Conservation (phyloP, 441 rosid species). For the Mallotus repandus region DNA sequence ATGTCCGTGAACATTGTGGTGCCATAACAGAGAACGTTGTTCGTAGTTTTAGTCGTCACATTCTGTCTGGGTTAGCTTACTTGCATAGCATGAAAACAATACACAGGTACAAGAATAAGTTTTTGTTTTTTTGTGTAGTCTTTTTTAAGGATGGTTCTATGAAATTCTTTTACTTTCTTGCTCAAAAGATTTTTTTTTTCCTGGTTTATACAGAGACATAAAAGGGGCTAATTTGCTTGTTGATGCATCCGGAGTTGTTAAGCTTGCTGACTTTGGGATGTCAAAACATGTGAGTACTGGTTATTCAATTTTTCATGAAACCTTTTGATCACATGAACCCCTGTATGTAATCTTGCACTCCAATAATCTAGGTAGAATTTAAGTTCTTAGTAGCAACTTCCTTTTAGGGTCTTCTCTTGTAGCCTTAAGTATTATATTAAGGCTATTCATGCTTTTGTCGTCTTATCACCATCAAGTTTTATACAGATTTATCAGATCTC, state of each 20-base stretch:
- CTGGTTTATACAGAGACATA: constrained; percentile 63
- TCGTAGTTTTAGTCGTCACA: constrained; percentile 92
- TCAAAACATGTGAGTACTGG: constrained; percentile 78
- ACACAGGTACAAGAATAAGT: constrained; percentile 56
- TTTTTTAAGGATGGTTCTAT: background rate
- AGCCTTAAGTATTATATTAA: background rate
- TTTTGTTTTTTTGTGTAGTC: background rate
- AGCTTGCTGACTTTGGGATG: constrained; percentile 99
- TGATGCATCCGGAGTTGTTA: constrained; percentile 92
- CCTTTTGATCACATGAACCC: background rate
- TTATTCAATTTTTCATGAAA: background rate
- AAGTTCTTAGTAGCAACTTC: background rate
- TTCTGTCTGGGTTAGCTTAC: constrained; percentile 83
- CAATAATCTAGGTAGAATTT: too few species aligned
- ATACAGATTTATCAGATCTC: background rate
- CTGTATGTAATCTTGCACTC: background rate
- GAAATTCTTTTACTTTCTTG: too few species aligned
- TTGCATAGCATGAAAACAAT: constrained; percentile 84
- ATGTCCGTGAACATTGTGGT: constrained; percentile 79
- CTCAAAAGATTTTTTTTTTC: constrained; percentile 7
- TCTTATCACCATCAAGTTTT: background rate
- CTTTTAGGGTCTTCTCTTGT: background rate
- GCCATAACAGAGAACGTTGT: constrained; percentile 90
- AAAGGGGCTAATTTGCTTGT: constrained; percentile 98
- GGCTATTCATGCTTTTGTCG: background rate